Percentiles rank a stretch among this genome's conserved stretches.
Conservation (phyloP, 345 rosid species). For the Dipteronia sinensis region DNA sequence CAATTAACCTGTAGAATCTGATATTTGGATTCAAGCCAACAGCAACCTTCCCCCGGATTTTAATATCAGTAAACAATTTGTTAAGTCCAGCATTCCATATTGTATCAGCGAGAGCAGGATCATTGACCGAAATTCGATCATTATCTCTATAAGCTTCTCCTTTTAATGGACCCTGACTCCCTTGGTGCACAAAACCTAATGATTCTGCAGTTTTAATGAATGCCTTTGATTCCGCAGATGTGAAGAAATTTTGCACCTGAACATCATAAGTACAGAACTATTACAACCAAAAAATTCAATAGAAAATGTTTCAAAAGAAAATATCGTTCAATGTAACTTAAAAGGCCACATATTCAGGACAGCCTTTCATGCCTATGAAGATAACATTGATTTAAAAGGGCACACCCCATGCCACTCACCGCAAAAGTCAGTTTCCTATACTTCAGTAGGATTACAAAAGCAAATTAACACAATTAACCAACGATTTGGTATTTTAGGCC, state of each 20-base stretch:
- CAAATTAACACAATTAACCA: not conserved
- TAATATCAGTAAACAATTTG: slow-evolving; percentile 62
- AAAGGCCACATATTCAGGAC: not conserved
- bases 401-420: not conserved
- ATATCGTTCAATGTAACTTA: not conserved
- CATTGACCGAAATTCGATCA: slow-evolving; percentile 69
- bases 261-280: slow-evolving; percentile 18
- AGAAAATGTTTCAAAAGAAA: not conserved
- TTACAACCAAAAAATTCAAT: slow-evolving; percentile 9
- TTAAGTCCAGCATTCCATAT: slow-evolving; percentile 80
- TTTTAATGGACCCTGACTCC: slow-evolving; percentile 86
- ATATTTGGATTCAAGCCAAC: slow-evolving; percentile 91
- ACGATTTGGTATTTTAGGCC: not conserved
- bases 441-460: not conserved
- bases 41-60: slow-evolving; percentile 74
- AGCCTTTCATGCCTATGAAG: not conserved
- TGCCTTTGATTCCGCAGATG: slow-evolving; percentile 64
- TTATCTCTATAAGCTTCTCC: slow-evolving; percentile 96
- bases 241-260: slow-evolving; percentile 76
- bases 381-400: not conserved
- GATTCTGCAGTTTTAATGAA: slow-evolving; percentile 72
- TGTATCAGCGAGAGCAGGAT: slow-evolving; percentile 62
- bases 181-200: slow-evolving; percentile 81
- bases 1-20: slow-evolving; percentile 72
- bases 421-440: not conserved